Evolutionary conservation across 129 eudicot genomes (phyloP).

Genomic region (Artemisia annua): DNA sequence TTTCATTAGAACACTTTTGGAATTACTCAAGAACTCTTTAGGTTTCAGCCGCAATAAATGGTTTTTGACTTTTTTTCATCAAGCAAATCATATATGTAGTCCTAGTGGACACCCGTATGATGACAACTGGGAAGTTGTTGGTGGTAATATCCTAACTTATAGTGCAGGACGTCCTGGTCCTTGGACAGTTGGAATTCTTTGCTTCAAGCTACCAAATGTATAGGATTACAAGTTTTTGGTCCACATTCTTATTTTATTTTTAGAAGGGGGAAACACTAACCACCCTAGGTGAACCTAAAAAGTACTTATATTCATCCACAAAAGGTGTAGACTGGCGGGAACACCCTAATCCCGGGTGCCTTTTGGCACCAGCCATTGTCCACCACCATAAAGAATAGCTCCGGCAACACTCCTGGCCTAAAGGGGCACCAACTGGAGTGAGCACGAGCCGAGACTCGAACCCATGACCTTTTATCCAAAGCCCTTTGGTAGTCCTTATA

Average conservation of each 20-base stretch:
- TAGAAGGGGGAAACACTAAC: background rate
- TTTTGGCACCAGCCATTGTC: too few relatives aligned
- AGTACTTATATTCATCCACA: too few relatives aligned
- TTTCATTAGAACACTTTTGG: background rate
- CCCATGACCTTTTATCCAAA: too few relatives aligned
- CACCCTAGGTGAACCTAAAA: background rate
- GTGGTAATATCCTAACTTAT: background rate
- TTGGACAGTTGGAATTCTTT: background rate
- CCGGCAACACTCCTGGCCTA: too few relatives aligned
- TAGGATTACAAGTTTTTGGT: background rate
- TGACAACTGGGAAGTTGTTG: background rate
- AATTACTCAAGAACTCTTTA: background rate
- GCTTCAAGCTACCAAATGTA: background rate
- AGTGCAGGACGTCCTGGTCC: background rate
- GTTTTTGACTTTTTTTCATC: background rate
- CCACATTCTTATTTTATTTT: background rate
- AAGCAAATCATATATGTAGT: background rate
- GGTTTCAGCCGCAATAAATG: background rate
- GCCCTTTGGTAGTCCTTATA: too few relatives aligned
- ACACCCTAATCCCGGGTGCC: too few relatives aligned
- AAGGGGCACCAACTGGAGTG: too few relatives aligned
- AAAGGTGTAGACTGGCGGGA: too few relatives aligned
- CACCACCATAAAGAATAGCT: too few relatives aligned
- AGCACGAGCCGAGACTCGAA: too few relatives aligned
- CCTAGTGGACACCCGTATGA: background rate